Percentiles rank a stretch among this genome's conserved stretches.
phyloP scores from a whole-genome alignment of 352 stramenopile species.

The Globisporangium mamillatum region DNA sequence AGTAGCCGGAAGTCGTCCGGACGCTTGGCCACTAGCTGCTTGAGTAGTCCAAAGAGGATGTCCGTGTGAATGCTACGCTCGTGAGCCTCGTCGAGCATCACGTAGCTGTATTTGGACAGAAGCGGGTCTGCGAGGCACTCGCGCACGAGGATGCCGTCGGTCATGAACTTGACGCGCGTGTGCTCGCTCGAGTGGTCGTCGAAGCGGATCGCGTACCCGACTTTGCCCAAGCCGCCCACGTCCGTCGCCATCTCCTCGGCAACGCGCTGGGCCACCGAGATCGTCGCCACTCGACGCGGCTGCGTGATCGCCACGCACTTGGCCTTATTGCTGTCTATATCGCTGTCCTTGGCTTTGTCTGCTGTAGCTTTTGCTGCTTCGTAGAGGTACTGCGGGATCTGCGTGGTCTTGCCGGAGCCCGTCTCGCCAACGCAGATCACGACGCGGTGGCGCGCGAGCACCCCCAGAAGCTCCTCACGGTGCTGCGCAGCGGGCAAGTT shows the following conservation, averaged over 20 bases:
- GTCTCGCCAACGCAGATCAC: conserved; percentile 92
- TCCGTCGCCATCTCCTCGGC: conserved; percentile 92
- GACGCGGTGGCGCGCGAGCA: conserved; percentile 48
- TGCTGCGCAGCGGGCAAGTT: conserved; percentile 39
- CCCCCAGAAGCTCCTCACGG: conserved; percentile 53
- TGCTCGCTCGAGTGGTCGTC: conserved; percentile 83
- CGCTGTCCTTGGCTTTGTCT: conserved; percentile 5
- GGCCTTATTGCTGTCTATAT: conserved; percentile 11
- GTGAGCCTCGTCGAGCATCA: conserved; percentile 97
- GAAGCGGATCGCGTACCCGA: conserved; percentile 98
- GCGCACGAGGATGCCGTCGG: conserved; percentile 75
- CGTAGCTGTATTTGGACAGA: conserved; percentile 78
- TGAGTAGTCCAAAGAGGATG: conserved; percentile 95
- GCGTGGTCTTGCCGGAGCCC: conserved; percentile 95
- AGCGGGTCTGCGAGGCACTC: conserved; percentile 78
- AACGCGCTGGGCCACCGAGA: conserved; percentile 96
- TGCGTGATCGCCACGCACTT: conserved; percentile 87
- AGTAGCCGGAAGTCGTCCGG: conserved; percentile 90
- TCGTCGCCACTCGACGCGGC: conserved; percentile 94
- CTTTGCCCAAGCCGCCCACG: conserved; percentile 28
- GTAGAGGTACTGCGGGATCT: conserved; percentile 77
- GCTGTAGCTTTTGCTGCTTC: conserved; percentile 25
- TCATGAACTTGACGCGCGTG: conserved; percentile 85
- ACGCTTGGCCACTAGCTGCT: conserved; percentile 58
- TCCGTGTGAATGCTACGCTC: conserved; percentile 98